Evolutionary conservation across 1,284 basidiomycete genomes (phyloP).

Genomic region (Omphalotus olearius): DNA sequence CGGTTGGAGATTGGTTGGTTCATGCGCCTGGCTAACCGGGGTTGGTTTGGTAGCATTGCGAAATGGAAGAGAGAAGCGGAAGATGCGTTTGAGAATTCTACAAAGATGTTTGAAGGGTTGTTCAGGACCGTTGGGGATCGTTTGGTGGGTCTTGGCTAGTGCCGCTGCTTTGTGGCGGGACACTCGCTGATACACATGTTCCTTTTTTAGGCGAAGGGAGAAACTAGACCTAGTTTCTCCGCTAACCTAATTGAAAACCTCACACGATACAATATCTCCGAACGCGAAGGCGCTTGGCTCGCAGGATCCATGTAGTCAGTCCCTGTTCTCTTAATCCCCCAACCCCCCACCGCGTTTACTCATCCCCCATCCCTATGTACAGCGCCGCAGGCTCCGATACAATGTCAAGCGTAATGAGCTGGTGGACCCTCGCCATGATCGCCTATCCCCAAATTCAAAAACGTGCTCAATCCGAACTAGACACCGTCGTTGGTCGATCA

Average conservation of each 20-base stretch:
- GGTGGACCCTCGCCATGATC: constrained; percentile 4
- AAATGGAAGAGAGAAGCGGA: constrained; percentile 10
- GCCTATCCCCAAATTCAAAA: constrained; percentile 1
- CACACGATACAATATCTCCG: neutral
- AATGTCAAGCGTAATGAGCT: neutral
- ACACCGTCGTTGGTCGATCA: constrained; percentile 5
- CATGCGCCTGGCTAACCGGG: too few relatives aligned
- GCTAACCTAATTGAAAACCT: neutral
- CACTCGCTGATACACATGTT: neutral
- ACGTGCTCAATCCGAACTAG: constrained; percentile 2
- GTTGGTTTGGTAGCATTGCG: neutral
- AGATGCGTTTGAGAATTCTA: neutral
- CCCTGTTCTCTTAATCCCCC: neutral
- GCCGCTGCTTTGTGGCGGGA: too few relatives aligned
- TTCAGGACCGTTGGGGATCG: neutral
- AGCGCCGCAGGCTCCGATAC: neutral
- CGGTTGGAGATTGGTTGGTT: too few relatives aligned
- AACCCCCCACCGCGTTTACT: too few relatives aligned
- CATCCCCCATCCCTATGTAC: neutral
- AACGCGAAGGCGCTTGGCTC: constrained; percentile 3
- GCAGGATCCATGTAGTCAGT: constrained; percentile 1
- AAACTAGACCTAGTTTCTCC: neutral
- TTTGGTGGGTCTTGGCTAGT: too few relatives aligned
- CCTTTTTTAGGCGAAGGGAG: neutral
- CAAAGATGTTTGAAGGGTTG: neutral